Conservation (phyloP, 192 early-diverging fungal genomes). For the Jimgerdemannia lactiflua region DNA sequence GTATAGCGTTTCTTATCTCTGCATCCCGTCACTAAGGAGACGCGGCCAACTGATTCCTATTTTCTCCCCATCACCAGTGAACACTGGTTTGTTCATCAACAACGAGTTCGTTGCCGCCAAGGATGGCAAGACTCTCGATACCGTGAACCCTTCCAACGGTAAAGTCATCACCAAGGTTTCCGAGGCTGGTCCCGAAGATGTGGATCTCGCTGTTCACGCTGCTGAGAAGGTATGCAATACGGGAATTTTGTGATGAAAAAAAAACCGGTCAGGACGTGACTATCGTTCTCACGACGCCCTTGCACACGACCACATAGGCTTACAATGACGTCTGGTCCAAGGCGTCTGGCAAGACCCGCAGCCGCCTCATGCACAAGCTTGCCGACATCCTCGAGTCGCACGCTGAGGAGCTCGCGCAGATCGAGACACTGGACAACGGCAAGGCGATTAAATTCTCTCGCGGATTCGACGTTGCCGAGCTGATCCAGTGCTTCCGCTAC, state of each 20-base stretch:
- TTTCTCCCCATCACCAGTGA: constrained; percentile 11
- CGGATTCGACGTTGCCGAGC: constrained; percentile 56
- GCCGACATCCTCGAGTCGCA: constrained; percentile 51
- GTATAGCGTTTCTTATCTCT: background rate
- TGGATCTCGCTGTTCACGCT: constrained; percentile 65
- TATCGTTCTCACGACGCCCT: constrained; percentile 29
- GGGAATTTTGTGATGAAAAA: constrained; percentile 15
- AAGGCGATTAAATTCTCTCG: constrained; percentile 63
- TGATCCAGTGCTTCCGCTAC: constrained; percentile 66
- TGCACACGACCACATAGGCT: constrained; percentile 34
- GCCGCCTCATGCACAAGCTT: constrained; percentile 54
- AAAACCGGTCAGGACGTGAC: too few relatives aligned
- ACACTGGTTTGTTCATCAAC: constrained; percentile 73
- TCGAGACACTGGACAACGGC: constrained; percentile 79
- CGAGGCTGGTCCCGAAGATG: constrained; percentile 56
- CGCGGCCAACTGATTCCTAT: background rate
- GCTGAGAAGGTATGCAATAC: constrained; percentile 53
- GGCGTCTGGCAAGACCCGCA: constrained; percentile 41
- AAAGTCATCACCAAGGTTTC: constrained; percentile 50
- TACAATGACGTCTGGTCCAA: constrained; percentile 52
- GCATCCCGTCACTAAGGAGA: background rate
- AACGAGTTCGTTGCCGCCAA: constrained; percentile 58
- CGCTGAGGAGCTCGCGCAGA: constrained; percentile 42
- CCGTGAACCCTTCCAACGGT: constrained; percentile 68
- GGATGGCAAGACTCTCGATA: constrained; percentile 50